Percentiles rank a stretch among this genome's conserved stretches.
These are phyloP conservation scores for Termitomyces sp. DNA, from an alignment of 768 basidiomycete genomes.

Conservation along the genomic window DNA sequence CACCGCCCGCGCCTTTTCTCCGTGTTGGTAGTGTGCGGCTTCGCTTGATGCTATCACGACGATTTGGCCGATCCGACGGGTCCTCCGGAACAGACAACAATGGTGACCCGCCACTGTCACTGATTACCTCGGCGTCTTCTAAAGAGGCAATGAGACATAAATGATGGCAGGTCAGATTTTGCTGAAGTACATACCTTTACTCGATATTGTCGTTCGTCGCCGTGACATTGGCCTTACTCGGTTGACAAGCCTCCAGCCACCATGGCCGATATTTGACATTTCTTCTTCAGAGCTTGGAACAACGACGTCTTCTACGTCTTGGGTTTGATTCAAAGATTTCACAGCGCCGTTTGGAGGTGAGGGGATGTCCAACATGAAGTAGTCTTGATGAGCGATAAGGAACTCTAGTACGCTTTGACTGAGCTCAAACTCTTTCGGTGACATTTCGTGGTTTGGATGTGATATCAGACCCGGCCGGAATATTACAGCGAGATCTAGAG, in stretches of 20 bases:
- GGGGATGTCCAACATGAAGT: constrained; percentile 88
- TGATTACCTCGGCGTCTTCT: constrained; percentile 23
- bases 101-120: constrained; percentile 41
- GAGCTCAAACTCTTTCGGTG: constrained; percentile 79
- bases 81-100: constrained; percentile 50
- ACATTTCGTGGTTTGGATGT: constrained; percentile 83
- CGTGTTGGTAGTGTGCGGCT: constrained; percentile 65
- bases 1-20: constrained; percentile 23
- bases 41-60: constrained; percentile 35
- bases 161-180: background rate
- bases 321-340: constrained; percentile 9
- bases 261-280: constrained; percentile 30
- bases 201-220: constrained; percentile 55
- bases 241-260: constrained; percentile 54
- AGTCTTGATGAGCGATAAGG: constrained; percentile 93
- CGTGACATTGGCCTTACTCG: constrained; percentile 42
- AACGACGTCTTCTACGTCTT: constrained; percentile 45
- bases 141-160: background rate
- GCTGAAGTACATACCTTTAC: constrained; percentile 33
- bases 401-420: constrained; percentile 93
- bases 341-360: constrained; percentile 45
- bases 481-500: constrained; percentile 88
- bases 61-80: constrained; percentile 25
- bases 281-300: constrained; percentile 49
- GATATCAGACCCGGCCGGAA: constrained; percentile 95